phyloP scores from a whole-genome alignment of 139 green algal species.

The Micromonas commoda region DNA sequence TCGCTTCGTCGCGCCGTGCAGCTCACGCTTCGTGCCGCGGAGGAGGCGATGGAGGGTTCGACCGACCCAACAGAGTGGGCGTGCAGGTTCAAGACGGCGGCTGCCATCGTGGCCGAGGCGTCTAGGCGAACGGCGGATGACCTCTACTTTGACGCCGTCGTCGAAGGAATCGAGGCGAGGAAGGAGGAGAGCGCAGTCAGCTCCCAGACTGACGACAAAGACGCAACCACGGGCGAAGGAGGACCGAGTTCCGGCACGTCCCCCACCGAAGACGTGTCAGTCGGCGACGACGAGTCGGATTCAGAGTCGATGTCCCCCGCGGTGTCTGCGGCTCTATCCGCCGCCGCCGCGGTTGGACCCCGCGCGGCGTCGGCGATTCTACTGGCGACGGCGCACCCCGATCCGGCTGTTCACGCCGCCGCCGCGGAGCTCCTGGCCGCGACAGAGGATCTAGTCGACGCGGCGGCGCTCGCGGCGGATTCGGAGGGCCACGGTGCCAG shows the following conservation, averaged over 20 bases:
- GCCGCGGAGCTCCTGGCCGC: background rate
- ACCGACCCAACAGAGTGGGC: background rate
- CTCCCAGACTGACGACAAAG: no score
- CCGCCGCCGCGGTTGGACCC: no score
- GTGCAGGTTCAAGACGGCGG: background rate
- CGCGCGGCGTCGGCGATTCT: background rate
- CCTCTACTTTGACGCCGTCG: background rate
- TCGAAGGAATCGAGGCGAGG: background rate
- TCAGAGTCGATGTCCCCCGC: background rate
- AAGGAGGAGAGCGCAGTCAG: background rate
- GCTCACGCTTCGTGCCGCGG: background rate
- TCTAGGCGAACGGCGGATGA: background rate
- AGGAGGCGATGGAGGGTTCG: background rate
- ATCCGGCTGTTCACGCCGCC: background rate
- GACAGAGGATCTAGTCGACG: background rate
- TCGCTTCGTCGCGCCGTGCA: background rate
- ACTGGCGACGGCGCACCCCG: background rate
- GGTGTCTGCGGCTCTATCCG: background rate
- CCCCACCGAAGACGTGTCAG: no score
- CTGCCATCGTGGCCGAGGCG: background rate
- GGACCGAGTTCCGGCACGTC: no score
- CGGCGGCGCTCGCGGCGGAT: background rate
- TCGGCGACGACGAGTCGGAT: background rate
- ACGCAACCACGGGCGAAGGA: no score
- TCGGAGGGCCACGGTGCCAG: background rate